Conservation (phyloP, 257 asterid species). For the Linderniella brevidens region DNA sequence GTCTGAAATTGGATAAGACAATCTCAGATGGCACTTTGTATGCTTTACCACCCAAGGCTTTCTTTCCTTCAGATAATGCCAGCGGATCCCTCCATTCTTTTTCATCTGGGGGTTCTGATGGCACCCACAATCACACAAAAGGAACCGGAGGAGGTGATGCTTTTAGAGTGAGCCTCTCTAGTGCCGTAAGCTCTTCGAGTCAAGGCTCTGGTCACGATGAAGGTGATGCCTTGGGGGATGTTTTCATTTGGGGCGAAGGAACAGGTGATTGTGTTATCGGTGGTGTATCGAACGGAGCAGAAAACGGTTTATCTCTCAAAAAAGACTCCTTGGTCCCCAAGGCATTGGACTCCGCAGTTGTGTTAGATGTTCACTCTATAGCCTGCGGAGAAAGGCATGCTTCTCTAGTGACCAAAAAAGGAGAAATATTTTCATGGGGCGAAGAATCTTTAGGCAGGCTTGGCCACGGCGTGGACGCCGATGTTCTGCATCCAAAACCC, state of each 20-base stretch:
- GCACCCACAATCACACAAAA: constrained; percentile 55
- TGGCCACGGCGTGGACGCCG: constrained; percentile 91
- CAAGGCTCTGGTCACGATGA: constrained; percentile 97
- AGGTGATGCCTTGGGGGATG: constrained; percentile 87
- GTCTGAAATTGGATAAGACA: constrained; percentile 47
- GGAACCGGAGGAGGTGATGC: constrained; percentile 67
- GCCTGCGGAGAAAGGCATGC: constrained; percentile 89
- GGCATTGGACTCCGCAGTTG: constrained; percentile 83
- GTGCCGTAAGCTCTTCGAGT: constrained; percentile 95
- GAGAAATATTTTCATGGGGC: constrained; percentile 90
- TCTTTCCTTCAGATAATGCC: constrained; percentile 65
- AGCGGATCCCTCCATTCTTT: constrained; percentile 53
- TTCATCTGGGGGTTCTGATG: constrained; percentile 82
- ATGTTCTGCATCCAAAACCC: constrained; percentile 70
- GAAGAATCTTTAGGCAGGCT: constrained; percentile 90
- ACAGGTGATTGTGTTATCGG: constrained; percentile 71
- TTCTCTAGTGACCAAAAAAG: constrained; percentile 74
- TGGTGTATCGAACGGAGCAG: constrained; percentile 50
- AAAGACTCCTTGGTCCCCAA: constrained; percentile 67
- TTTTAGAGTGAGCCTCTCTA: constrained; percentile 88
- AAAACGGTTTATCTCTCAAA: constrained; percentile 28
- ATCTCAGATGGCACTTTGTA: constrained; percentile 50
- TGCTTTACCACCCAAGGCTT: constrained; percentile 64
- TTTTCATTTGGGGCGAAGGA: constrained; percentile 91
- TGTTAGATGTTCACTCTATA: constrained; percentile 75